A percentile compares a stretch with the other conserved stretches of the same genome.
These are phyloP conservation scores for Magnaporthiopsis poae DNA, from an alignment of 2,329 filamentous ascomycete genomes.

Conservation along the genomic window DNA sequence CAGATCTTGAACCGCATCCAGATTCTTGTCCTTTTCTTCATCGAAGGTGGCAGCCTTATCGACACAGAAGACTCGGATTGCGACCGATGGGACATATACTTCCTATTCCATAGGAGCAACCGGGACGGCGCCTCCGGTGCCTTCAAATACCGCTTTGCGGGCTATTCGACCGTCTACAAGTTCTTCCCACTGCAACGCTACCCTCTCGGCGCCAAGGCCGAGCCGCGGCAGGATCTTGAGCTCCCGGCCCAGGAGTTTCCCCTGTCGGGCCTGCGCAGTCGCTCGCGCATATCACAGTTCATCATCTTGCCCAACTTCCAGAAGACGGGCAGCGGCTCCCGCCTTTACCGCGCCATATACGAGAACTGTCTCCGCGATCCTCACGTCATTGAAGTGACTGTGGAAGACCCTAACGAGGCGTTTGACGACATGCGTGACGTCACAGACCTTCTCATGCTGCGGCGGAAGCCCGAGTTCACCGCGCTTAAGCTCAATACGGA, in stretches of 20 bases:
- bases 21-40: slow-evolving; percentile 74
- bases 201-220: slow-evolving; percentile 19
- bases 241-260: slow-evolving; percentile 22
- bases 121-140: neutral
- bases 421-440: slow-evolving; percentile 74
- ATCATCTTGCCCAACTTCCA: slow-evolving; percentile 83
- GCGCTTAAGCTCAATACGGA: slow-evolving; percentile 44
- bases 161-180: slow-evolving; percentile 83
- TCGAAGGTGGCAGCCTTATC: slow-evolving; percentile 81
- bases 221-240: slow-evolving; percentile 28
- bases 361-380: slow-evolving; percentile 54
- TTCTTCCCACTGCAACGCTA: slow-evolving; percentile 54
- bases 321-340: slow-evolving; percentile 64
- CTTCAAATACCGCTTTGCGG: slow-evolving; percentile 69
- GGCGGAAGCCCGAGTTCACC: slow-evolving; percentile 47
- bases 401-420: slow-evolving; percentile 85
- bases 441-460: slow-evolving; percentile 59
- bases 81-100: slow-evolving; percentile 84
- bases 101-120: slow-evolving; percentile 52
- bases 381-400: slow-evolving; percentile 71
- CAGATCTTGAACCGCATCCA: slow-evolving; percentile 71
- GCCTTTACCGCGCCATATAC: slow-evolving; percentile 75
- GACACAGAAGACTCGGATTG: slow-evolving; percentile 51
- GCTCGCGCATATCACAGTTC: slow-evolving; percentile 86
- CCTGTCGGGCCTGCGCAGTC: slow-evolving; percentile 58